These are phyloP conservation scores for Fusarium decemcellulare DNA, from an alignment of 2,329 filamentous ascomycete genomes.

Conservation along the genomic window DNA sequence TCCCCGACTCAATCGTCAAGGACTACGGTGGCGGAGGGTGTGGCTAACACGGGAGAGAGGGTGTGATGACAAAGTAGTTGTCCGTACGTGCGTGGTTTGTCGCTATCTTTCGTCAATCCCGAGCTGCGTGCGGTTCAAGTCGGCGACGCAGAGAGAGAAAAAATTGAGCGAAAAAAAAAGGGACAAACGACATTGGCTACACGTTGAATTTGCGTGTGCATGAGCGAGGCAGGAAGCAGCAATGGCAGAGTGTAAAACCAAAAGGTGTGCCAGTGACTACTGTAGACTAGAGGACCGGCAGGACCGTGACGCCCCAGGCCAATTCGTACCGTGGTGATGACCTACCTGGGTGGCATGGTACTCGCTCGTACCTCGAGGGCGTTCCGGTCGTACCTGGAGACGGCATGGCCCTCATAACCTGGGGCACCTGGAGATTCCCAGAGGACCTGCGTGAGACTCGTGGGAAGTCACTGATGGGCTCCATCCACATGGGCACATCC, in stretches of 20 bases:
- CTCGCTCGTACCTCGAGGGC: constrained; percentile 40
- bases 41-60: constrained; percentile 24
- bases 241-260: constrained; percentile 26
- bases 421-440: constrained; percentile 43
- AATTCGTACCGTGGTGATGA: constrained; percentile 45
- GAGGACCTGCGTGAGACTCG: constrained; percentile 41
- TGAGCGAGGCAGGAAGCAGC: constrained; percentile 24
- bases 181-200: constrained; percentile 23
- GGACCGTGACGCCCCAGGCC: constrained; percentile 41
- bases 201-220: constrained; percentile 17
- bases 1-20: constrained; percentile 23
- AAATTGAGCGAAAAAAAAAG: constrained; percentile 28
- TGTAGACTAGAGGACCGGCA: constrained; percentile 31
- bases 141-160: constrained; percentile 25
- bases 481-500: constrained; percentile 39
- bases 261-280: constrained; percentile 30
- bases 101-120: constrained; percentile 28
- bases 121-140: constrained; percentile 35
- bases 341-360: constrained; percentile 27
- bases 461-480: constrained; percentile 36
- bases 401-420: constrained; percentile 37
- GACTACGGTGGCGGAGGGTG: constrained; percentile 37
- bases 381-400: constrained; percentile 45
- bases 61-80: constrained; percentile 35
- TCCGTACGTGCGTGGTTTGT: constrained; percentile 21